Base-by-base conservation (phyloP, 1,284 basidiomycete genomes). In the Laetiporus sulphureus region DNA sequence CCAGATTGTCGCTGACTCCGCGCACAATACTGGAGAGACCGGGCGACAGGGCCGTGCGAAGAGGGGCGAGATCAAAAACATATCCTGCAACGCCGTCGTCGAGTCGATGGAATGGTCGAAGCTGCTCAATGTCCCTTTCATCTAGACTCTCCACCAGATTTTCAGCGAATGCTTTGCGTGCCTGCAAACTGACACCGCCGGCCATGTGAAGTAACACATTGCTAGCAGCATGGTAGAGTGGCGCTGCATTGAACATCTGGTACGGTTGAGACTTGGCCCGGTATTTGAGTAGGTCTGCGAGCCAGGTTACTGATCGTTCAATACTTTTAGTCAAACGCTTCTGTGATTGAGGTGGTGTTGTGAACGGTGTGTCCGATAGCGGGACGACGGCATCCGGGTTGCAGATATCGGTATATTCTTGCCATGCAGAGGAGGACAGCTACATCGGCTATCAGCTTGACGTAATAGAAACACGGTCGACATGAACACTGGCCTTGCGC, bases 291-390 rank as follows among this genome's bases (percentile, higher is more conserved):
- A 85, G 48, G 30, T 72, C 63, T 0, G 67, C 60, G 0, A 88
- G 61, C 86, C 86, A 91, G 1, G 67, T 59, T 5, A 67, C 56
- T 2, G 77, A 79, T 18, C 87, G 69, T 37, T 84, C 79, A 39
- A 90, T 69, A 55, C 79, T 81, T 56, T 89, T 91, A 21, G 72
- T 78, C 4, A 81, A 59, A 8, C 87, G 76, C 51, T 83, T 89
- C 54, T 86, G 82, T 3, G 80, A 84, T 47, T 79, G 72, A 0
- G 80, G 75, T 0, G 75, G 69, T 1, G 65, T 50, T 0, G 79
- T 83, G 54, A 75, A 75, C 0, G 85, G 83, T 0, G 69, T 78
- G 48, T 91, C 88, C 1, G 76, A 69, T 13, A 90, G 66, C 0
- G 87, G 78, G 43, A 87, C 66, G 10, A 84, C 72, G 16, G 90